Base-by-base conservation (phyloP, 2,329 filamentous ascomycete genomes). In the Verticillium nonalfalfae region DNA sequence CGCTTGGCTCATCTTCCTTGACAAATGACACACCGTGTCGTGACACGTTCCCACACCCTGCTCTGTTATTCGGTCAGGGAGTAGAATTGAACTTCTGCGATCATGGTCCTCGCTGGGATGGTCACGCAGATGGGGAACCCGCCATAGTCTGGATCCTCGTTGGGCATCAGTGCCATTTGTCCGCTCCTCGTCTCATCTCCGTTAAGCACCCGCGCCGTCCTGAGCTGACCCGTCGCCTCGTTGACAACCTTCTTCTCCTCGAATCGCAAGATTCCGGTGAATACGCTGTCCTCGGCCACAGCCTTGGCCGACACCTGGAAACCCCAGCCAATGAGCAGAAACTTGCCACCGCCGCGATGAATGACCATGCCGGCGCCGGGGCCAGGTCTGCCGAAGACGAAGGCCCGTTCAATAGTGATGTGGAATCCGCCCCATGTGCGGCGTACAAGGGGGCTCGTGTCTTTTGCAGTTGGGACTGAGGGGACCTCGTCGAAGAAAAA, bases 81-180 rank as follows among this genome's bases (percentile, higher is more conserved):
- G 66, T 76, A 76, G 3, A 71, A 66, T 45, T 73, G 69, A 6
- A 74, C 67, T 59, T 76, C 70, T 0, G 77, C 75, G 67, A 81
- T 77, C 66, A 71, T 74, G 1, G 80, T 83, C 56, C 74, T 70
- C 0, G 79, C 77, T 1, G 80, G 81, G 38, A 84, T 79, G 0
- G 79, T 83, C 2, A 83, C 75, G 52, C 74, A 75, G 34, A 83
- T 83, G 0, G 79, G 79, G 60, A 82, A 82, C 0, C 77, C 78
- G 4, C 81, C 81, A 68, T 83, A 83, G 62, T 84, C 80, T 0
- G 80, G 79, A 52, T 81, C 73, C 54, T 81, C 77, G 61, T 76
- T 80, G 1, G 78, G 81, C 81, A 83, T 83, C 63, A 81, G 77
- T 13, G 72, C 68, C 57, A 72, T 75, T 56, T 68, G 67, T 7